Percentiles rank a stretch among this genome's conserved stretches.
phyloP scores from a whole-genome alignment of 2,329 filamentous ascomycete species.

The Huntiella decipiens region DNA sequence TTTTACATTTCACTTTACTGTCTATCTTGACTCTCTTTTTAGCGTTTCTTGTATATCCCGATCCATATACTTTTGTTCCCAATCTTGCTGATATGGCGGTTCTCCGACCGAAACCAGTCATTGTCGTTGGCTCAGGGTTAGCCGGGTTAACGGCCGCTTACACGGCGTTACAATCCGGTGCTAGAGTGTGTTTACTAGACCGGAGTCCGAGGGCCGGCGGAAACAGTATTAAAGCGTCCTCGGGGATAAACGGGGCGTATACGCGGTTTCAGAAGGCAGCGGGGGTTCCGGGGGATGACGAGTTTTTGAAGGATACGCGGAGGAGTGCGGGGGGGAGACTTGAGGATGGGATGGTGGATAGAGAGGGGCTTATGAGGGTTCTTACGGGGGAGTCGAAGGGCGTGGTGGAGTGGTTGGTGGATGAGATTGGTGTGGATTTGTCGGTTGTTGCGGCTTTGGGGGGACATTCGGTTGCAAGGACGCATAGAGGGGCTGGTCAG shows the following conservation, averaged over 20 bases:
- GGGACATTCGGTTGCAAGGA: slow-evolving; percentile 36
- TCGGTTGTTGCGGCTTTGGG: slow-evolving; percentile 38
- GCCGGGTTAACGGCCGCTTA: slow-evolving; percentile 42
- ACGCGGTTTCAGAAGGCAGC: slow-evolving; percentile 33
- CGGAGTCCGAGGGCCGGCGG: slow-evolving; percentile 40
- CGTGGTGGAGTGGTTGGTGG: slow-evolving; percentile 36
- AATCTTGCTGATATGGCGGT: background rate
- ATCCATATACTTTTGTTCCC: background rate
- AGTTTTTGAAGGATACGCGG: slow-evolving; percentile 37
- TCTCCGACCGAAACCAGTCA: slow-evolving; percentile 21
- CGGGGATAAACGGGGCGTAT: slow-evolving; percentile 43
- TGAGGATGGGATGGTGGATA: slow-evolving; percentile 15
- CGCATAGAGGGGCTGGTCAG: slow-evolving; percentile 36
- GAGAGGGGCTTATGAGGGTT: slow-evolving; percentile 26
- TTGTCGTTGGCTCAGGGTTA: slow-evolving; percentile 46
- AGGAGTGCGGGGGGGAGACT: slow-evolving; percentile 31
- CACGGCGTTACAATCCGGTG: slow-evolving; percentile 31
- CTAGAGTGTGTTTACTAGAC: slow-evolving; percentile 38
- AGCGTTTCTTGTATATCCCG: background rate
- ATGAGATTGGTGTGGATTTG: slow-evolving; percentile 38
- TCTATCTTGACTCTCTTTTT: background rate
- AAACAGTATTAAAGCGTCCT: slow-evolving; percentile 48
- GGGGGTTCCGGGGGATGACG: slow-evolving; percentile 16
- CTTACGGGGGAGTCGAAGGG: slow-evolving; percentile 28
- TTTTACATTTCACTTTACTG: background rate